Evolutionary conservation across 73 alveolate genomes (phyloP), one percentile per base, ranked within the genome.

Genomic region (Paramecium pentaurelia): DNA sequence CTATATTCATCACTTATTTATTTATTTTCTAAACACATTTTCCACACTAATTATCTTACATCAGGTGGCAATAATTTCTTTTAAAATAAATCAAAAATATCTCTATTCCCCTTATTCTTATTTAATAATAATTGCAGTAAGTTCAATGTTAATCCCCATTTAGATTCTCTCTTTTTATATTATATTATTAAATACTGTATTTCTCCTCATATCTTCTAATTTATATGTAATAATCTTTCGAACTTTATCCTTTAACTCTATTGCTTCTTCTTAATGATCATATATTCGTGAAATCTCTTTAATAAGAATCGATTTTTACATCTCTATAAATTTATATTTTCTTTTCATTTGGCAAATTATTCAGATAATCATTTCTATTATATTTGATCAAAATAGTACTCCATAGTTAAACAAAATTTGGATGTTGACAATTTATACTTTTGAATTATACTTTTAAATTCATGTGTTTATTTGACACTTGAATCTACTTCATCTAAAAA

Each of bases 191-290:
- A 8, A 40, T 40, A 40, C 49, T 40, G 49, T 40, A 7, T 89
- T 71, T 89, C 94, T 89, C 40, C 94, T 89, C 94, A 89, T 89
- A 27, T 89, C 94, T 73, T 89, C 94, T 40, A 89, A 83, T 64
- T 83, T 71, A 44, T 71, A 83, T 47, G 86, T 89, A 18, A 89
- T 71, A 27, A 89, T 83, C 58, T 89, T 37, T 89, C 94, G 75
- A 12, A 89, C 88, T 47, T 89, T 89, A 47, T 77, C 90, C 30
- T 89, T 89, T 22, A 89, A 83, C 58, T 40, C 83, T 71, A 71
- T 49, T 25, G 92, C 94, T 51, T 89, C 90, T 36, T 89, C 94
- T 40, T 89, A 42, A 28, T 89, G 71, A 73, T 89, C 94, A 89
- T 58, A 89, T 3, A 89, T 71, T 71, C 94, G 77, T 71, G 92